Base-by-base conservation (phyloP, 805 yeast species). In the Starmerella vitae region DNA sequence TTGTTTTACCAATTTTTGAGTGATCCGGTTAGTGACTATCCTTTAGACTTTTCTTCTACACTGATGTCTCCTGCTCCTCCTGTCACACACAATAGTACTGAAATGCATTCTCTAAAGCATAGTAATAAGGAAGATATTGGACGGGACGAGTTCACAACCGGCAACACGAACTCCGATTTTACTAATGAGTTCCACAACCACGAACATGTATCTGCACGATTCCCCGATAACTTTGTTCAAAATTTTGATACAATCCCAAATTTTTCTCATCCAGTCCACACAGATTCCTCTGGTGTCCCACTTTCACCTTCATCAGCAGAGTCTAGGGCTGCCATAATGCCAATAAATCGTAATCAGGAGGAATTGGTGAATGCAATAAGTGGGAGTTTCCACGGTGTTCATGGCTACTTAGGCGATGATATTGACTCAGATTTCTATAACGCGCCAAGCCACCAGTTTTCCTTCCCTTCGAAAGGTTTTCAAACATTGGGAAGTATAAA, bases 1-100 rank as follows among this genome's bases (percentile, higher is more conserved):
- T 21, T 44, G 25, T 36, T 41, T 25, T 30, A 40, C 29, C 48
- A 46, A 38, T 41, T 39, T 35, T 33, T 46, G 20, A 36, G 37
- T 15, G 49, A 44, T 25, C 48, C 49, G 10, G 27, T 29, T 8
- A 31, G 20, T 26, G 48, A 44, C 25, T 41, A 33, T 25, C 41
- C 39, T 19, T 34, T 44, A 8, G 49, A 43, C 34, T 39, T 44
- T 30, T 34, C 44, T 4, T 25, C 46, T 10, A 24, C 39, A 13
- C 24, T 44, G 4, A 36, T 44, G 42, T 37, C 44, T 21, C 43
- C 48, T 14, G 30, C 43, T 6, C 19, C 37, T 1, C 21, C 33
- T 9, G 33, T 37, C 9, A 36, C 41, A 12, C 26, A 26, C 20
- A 24, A 22, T 17, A 24, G 22, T 12, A 33, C 34, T 4, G 35